These are phyloP conservation scores for Silene latifolia DNA, from an alignment of 148 eudicot species.

Conservation along the genomic window DNA sequence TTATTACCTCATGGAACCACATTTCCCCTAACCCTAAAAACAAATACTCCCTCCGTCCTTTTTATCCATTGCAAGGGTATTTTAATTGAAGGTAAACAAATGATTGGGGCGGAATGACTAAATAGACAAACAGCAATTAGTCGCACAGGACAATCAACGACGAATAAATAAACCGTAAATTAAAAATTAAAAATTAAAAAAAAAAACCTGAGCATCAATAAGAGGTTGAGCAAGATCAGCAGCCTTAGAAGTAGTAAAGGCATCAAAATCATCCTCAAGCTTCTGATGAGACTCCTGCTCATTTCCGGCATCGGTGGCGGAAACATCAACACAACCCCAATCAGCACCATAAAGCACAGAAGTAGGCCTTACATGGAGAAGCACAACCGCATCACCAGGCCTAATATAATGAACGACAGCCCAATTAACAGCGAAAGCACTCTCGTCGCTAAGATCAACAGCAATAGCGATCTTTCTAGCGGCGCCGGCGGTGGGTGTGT, in stretches of 20 bases:
- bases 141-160: too few species aligned
- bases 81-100: too few species aligned
- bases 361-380: conserved; percentile 75
- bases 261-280: conserved; percentile 75
- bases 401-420: conserved; percentile 75
- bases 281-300: conserved; percentile 28
- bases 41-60: not conserved
- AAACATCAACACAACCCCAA: conserved; percentile 76
- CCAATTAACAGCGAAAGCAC: conserved; percentile 90
- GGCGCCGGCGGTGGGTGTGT: conserved; percentile 38
- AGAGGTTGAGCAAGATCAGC: conserved; percentile 71
- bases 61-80: too few species aligned
- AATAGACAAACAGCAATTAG: too few species aligned
- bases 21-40: not conserved
- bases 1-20: too few species aligned
- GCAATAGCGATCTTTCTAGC: conserved; percentile 81
- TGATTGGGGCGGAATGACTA: too few species aligned
- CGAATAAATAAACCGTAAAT: not conserved
- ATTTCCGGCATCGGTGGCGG: conserved; percentile 10
- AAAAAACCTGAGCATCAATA: conserved; percentile 46
- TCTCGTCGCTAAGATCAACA: conserved; percentile 78
- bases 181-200: too few species aligned
- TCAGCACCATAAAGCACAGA: conserved; percentile 89
- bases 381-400: conserved; percentile 79
- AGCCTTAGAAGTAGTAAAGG: conserved; percentile 67